A percentile compares a stretch with the other conserved stretches of the same genome.
Evolutionary conservation across 208 protist genomes (phyloP).

Genomic region (Wallacemonas sp.): DNA sequence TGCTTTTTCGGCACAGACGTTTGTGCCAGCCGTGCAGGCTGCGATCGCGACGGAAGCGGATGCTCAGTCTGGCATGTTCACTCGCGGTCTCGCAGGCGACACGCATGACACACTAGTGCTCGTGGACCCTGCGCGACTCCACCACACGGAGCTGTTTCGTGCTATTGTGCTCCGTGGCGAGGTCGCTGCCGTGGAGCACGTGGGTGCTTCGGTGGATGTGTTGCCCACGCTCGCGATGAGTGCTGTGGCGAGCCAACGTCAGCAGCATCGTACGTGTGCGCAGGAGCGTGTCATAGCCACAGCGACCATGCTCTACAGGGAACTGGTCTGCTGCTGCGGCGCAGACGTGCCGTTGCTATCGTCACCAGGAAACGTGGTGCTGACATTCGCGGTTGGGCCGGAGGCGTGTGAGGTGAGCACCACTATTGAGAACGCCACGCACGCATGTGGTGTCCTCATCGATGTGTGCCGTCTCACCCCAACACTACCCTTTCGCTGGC

Average conservation of each 20-base stretch:
- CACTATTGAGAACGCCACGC: not conserved
- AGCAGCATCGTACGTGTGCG: not conserved
- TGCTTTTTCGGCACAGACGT: not conserved
- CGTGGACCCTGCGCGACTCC: conserved; percentile 26
- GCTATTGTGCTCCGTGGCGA: conserved; percentile 42
- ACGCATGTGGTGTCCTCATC: conserved; percentile 28
- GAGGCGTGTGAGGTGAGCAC: not conserved
- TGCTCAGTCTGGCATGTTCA: not conserved
- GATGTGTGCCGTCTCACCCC: conserved; percentile 35
- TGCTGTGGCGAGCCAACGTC: not conserved
- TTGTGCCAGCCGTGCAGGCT: not conserved
- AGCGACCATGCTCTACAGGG: conserved; percentile 2
- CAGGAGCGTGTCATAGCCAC: conserved; percentile 8
- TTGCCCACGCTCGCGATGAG: conserved; percentile 23
- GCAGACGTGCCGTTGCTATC: no score
- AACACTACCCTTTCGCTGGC: conserved; percentile 38
- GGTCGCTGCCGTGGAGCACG: conserved; percentile 36
- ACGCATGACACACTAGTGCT: conserved; percentile 25
- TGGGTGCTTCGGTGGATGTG: conserved; percentile 38
- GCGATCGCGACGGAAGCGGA: not conserved
- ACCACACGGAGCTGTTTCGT: conserved; percentile 30
- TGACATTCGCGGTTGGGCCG: conserved; percentile 26
- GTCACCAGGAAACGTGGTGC: conserved; percentile 20
- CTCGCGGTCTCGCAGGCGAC: conserved; percentile 24
- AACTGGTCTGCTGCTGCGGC: not conserved